These are phyloP conservation scores for Arthromyces matolae DNA, from an alignment of 768 basidiomycete species.

Conservation along the genomic window DNA sequence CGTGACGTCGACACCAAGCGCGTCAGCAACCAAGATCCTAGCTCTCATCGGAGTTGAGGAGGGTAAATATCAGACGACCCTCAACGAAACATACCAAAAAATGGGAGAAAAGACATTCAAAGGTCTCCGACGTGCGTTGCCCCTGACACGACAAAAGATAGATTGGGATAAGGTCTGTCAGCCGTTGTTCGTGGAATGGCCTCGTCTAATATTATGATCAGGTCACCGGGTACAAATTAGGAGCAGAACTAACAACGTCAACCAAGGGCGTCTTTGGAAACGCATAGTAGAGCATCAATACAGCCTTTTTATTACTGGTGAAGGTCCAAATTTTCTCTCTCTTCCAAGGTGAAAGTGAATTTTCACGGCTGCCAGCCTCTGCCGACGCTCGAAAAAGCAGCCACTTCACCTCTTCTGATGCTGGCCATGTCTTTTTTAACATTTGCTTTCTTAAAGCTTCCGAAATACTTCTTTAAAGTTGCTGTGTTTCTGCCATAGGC, in stretches of 20 bases:
- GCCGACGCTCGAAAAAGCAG: no score
- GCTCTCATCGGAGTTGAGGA: slow-evolving; percentile 82
- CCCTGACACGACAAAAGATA: slow-evolving; percentile 88
- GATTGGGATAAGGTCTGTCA: slow-evolving; percentile 87
- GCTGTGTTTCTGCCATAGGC: not conserved
- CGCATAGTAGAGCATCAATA: slow-evolving; percentile 20
- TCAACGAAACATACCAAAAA: slow-evolving; percentile 81
- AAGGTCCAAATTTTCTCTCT: no score
- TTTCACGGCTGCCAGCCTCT: no score
- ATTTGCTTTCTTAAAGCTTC: slow-evolving; percentile 1
- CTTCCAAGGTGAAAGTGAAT: no score
- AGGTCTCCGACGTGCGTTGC: slow-evolving; percentile 83
- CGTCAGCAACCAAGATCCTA: slow-evolving; percentile 67
- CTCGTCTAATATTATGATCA: no score
- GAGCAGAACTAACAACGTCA: slow-evolving; percentile 70
- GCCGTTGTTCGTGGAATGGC: not conserved
- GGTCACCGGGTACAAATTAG: slow-evolving; percentile 65
- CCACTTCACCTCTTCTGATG: no score
- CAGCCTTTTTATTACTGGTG: no score
- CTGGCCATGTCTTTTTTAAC: no score
- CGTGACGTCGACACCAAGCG: slow-evolving; percentile 43
- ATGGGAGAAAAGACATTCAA: slow-evolving; percentile 95
- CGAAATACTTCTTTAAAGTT: not conserved
- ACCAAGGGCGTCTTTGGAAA: slow-evolving; percentile 53
- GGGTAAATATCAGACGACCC: slow-evolving; percentile 68